Evolutionary conservation across 1,284 basidiomycete species (phyloP).

Genomic region (Trametes polyzona): DNA sequence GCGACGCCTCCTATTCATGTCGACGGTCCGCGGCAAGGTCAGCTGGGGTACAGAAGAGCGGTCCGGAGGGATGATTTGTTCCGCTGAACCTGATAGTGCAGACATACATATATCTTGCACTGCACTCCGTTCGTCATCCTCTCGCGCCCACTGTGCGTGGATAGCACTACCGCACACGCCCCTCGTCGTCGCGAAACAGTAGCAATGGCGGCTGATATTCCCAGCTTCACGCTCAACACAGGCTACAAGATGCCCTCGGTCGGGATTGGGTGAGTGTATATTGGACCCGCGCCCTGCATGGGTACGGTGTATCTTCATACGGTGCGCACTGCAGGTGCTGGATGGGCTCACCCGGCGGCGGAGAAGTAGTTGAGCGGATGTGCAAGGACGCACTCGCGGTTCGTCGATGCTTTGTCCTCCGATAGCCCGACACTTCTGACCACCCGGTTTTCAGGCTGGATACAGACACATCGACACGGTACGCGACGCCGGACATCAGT

Average conservation of each 20-base stretch:
- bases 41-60: no score
- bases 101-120: no score
- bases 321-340: constrained; percentile 22
- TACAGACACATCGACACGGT: constrained; percentile 32
- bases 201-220: constrained; percentile 20
- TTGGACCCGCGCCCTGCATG: neutral
- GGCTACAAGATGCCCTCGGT: constrained; percentile 26
- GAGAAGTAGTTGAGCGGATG: constrained; percentile 28
- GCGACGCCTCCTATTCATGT: no score
- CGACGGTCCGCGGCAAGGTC: no score
- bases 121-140: no score
- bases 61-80: no score
- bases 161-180: no score
- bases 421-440: neutral
- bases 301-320: neutral
- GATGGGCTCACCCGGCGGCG: constrained; percentile 28
- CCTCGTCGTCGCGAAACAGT: neutral
- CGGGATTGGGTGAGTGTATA: constrained; percentile 27
- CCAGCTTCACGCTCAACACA: constrained; percentile 21
- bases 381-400: constrained; percentile 29
- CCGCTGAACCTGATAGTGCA: no score
- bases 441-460: constrained; percentile 14
- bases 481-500: neutral
- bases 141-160: no score
- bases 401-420: neutral